Evolutionary conservation across 2,329 filamentous ascomycete genomes (phyloP).

Genomic region (Colletotrichum musicola): DNA sequence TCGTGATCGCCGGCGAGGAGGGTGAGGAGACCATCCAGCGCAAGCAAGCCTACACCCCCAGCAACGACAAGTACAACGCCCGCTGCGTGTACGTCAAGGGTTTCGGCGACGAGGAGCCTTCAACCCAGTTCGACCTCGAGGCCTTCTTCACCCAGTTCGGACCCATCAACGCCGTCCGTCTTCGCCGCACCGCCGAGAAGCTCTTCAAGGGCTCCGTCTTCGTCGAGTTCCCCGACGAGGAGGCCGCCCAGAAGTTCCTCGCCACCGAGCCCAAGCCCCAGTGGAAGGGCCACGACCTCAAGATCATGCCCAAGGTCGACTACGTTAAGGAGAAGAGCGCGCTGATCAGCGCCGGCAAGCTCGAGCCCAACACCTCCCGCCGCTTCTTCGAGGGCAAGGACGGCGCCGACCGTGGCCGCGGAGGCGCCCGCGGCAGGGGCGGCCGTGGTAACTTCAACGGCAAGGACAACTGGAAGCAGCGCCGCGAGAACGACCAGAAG

Average conservation of each 20-base stretch:
- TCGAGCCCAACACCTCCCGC: constrained; percentile 67
- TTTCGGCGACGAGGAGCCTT: constrained; percentile 86
- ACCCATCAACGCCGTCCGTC: constrained; percentile 83
- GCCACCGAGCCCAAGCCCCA: constrained; percentile 83
- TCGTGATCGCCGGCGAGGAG: constrained; percentile 81
- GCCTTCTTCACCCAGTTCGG: constrained; percentile 89
- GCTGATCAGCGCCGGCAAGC: constrained; percentile 77
- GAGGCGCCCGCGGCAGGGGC: constrained; percentile 52
- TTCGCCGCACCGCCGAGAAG: constrained; percentile 80
- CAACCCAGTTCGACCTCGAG: constrained; percentile 94
- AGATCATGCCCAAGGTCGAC: constrained; percentile 88
- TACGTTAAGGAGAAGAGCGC: constrained; percentile 85
- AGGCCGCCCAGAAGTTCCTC: constrained; percentile 84
- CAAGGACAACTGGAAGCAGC: constrained; percentile 73
- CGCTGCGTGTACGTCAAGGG: constrained; percentile 93
- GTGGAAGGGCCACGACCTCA: constrained; percentile 84
- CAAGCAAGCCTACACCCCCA: constrained; percentile 75
- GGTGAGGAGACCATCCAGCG: constrained; percentile 80
- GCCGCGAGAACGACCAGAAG: constrained; percentile 72
- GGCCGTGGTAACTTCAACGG: constrained; percentile 51
- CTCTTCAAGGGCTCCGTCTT: constrained; percentile 97
- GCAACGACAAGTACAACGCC: constrained; percentile 75
- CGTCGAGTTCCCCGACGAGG: constrained; percentile 87
- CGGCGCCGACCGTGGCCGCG: constrained; percentile 41
- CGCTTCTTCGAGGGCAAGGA: constrained; percentile 65